Evolutionary conservation across 306 rosid species (phyloP), one percentile per base, ranked within the genome.

Genomic region (Begonia loranthoides): DNA sequence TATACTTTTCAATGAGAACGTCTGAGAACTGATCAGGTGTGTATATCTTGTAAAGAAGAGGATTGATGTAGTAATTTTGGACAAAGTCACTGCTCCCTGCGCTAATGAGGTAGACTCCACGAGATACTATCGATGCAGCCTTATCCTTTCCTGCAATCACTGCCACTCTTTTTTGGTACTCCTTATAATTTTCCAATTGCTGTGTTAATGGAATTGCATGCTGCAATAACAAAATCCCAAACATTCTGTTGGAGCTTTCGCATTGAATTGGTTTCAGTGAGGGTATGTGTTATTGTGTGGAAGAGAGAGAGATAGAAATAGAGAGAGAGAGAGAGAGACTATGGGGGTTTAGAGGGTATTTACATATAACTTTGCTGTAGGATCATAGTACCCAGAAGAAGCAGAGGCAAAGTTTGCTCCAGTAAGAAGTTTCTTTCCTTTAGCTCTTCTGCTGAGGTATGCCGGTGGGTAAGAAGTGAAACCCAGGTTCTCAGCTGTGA

Each of bases 381-480:
- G 0, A 3, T 76, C 80, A 51, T 16, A 65, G 65, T 65, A 82
- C 17, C 96, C 96, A 52, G 94, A 71, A 58, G 72, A 61, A 54
- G 80, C 82, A 33, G 90, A 83, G 12, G 90, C 94, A 73, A 87
- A 72, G 67, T 66, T 71, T 45, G 74, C 69, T 52, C 81, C 81
- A 50, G 17, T 61, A 49, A 49, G 49, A 76, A 66, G 61, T 64
- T 64, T 6, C 49, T 56, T 21, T 70, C 72, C 2, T 3, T 39
- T 40, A 66, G 47, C 74, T 38, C 43, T 45, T 47, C 14, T 33
- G 59, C 64, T 44, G 12, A 71, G 77, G 56, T 71, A 76, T 33
- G 77, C 53, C 12, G 54, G 62, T 34, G 65, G 81, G 54, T 60
- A 67, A 36, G 81, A 64, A 47, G 72, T 56, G 40, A 76, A 67